These are phyloP conservation scores for Diaporthe aspalathi DNA, from an alignment of 2,329 filamentous ascomycete genomes.

Conservation along the genomic window DNA sequence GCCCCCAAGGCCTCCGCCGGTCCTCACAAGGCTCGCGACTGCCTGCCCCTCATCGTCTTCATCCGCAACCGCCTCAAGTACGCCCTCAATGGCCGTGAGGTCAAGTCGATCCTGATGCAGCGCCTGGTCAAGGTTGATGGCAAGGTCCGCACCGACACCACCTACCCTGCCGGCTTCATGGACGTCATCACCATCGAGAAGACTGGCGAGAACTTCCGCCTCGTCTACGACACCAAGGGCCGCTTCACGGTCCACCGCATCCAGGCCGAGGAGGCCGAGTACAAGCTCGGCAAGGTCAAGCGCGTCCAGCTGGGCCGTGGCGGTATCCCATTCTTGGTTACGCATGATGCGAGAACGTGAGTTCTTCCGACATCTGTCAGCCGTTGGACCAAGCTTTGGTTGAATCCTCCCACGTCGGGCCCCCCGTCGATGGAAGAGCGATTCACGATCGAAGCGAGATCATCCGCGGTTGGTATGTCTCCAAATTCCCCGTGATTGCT, in stretches of 20 bases:
- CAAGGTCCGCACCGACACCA: conserved; percentile 99
- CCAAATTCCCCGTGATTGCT: conserved; percentile 50
- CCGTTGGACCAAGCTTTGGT: conserved; percentile 99
- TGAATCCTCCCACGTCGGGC: conserved; percentile 55
- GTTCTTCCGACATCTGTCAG: conserved; percentile 99
- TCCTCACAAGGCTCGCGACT: conserved; percentile 99
- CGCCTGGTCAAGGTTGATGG: conserved; percentile 99
- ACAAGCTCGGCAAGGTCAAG: conserved; percentile 99
- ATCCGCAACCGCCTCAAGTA: conserved; percentile 98
- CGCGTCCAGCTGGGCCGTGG: conserved; percentile 98
- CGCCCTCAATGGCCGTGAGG: conserved; percentile 98
- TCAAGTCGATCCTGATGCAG: conserved; percentile 98
- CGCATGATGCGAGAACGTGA: conserved; percentile 99
- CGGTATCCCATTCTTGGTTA: conserved; percentile 99
- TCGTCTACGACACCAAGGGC: conserved; percentile 99
- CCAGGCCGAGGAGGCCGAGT: conserved; percentile 97
- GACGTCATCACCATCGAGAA: conserved; percentile 99
- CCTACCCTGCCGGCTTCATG: conserved; percentile 99
- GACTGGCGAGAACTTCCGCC: conserved; percentile 99
- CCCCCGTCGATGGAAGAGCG: conserved; percentile 12
- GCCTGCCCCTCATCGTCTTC: conserved; percentile 99
- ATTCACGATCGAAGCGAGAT: conserved; percentile 50
- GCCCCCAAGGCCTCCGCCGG: conserved; percentile 78
- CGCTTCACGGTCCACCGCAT: conserved; percentile 99
- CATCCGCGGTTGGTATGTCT: conserved; percentile 67